Conservation (phyloP, 2,329 filamentous ascomycete species). For the Hypoxylon sp. region DNA sequence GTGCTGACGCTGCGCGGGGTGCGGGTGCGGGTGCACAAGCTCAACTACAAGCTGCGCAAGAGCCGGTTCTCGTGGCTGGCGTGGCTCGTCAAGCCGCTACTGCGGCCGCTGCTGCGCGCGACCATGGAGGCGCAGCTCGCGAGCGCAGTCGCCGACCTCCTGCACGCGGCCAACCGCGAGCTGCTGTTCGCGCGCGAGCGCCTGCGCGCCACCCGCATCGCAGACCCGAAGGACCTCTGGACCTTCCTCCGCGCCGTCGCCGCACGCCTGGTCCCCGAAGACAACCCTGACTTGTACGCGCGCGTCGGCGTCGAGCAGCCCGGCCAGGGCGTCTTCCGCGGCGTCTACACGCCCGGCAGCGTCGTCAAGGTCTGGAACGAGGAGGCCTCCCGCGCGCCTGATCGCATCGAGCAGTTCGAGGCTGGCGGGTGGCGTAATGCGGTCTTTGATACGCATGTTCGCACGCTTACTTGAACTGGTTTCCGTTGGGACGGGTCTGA, state of each 20-base stretch:
- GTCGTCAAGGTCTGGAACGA: slow-evolving; percentile 90
- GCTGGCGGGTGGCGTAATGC: slow-evolving; percentile 82
- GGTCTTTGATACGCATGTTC: slow-evolving; percentile 68
- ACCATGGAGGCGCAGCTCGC: slow-evolving; percentile 79
- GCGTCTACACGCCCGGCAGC: slow-evolving; percentile 87
- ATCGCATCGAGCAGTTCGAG: slow-evolving; percentile 78
- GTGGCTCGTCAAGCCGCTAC: slow-evolving; percentile 84
- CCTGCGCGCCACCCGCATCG: slow-evolving; percentile 83
- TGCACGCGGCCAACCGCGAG: slow-evolving; percentile 82
- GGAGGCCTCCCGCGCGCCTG: slow-evolving; percentile 73
- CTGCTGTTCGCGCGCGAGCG: slow-evolving; percentile 86
- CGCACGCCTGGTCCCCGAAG: slow-evolving; percentile 74
- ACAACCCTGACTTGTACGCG: slow-evolving; percentile 79
- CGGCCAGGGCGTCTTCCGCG: slow-evolving; percentile 72
- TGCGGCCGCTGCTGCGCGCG: slow-evolving; percentile 80
- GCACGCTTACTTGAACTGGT: slow-evolving; percentile 27
- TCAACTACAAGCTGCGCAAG: slow-evolving; percentile 78
- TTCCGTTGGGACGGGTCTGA: neutral
- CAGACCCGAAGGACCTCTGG: slow-evolving; percentile 77
- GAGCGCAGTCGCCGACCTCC: slow-evolving; percentile 70
- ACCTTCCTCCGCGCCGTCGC: slow-evolving; percentile 85
- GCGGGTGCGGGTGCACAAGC: slow-evolving; percentile 83
- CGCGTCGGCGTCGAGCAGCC: slow-evolving; percentile 71
- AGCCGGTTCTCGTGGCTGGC: slow-evolving; percentile 79
- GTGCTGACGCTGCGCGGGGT: slow-evolving; percentile 81